Base-by-base conservation (phyloP, 208 protist genomes). In the Leptomonas pyrrhocoris region DNA sequence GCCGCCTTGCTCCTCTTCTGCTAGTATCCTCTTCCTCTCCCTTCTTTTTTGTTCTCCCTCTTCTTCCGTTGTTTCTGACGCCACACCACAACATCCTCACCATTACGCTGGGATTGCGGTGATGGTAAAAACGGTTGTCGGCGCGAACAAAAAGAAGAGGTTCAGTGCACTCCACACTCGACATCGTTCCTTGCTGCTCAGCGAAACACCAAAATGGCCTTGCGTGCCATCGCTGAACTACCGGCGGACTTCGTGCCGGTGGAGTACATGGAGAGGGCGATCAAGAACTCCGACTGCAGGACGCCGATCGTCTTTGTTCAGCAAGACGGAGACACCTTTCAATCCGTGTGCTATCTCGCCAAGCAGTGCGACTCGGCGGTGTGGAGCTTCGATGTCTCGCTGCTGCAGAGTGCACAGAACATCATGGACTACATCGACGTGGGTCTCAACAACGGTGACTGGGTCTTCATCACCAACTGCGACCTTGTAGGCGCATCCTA, bases 341-440 rank as follows among this genome's bases (percentile, higher is more conserved):
- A 84, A 55, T 89, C 88, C 15, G 77, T 95, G 13, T 84, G 77
- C 70, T 74, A 69, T 23, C 65, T 97, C 34, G 92, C 90, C 13
- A 86, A 80, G 45, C 63, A 92, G 48, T 58, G 55, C 28, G 42
- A 82, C 7, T 93, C 84, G 2, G 81, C 86, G 0, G 92, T 97
- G 50, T 97, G 92, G 90, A 77, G 76, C 48, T 93, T 97, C 70
- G 90, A 92, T 57, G 60, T 93, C 11, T 69, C 81, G 6, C 21
- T 76, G 34, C 67, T 79, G 42, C 76, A 83, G 46, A 95, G 81
- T 53, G 76, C 75, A 56, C 73, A 88, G 55, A 94, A 95, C 73
- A 79, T 88, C 15, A 76, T 92, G 74, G 92, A 94, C 68, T 97
- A 97, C 74, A 80, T 97, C 36, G 92, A 97, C 23, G 86, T 97